These are phyloP conservation scores for Fusarium sp. DNA, from an alignment of 2,329 filamentous ascomycete species.

Conservation along the genomic window DNA sequence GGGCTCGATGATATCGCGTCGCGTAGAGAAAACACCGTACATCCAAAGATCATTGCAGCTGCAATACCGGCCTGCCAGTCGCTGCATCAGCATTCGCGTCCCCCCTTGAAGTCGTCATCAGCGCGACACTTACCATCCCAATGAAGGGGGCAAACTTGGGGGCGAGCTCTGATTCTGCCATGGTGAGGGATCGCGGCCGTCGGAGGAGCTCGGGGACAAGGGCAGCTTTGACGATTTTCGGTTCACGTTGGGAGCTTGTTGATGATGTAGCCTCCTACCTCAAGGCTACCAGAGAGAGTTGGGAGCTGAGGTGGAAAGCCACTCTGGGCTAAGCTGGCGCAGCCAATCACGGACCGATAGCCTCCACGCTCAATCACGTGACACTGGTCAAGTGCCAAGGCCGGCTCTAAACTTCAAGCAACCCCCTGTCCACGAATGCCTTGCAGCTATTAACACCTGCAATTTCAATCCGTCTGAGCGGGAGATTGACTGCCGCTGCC, in stretches of 20 bases:
- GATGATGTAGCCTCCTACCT: slow-evolving; percentile 46
- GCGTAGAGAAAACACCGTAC: slow-evolving; percentile 61
- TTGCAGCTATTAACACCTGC: not conserved
- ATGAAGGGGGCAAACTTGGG: slow-evolving; percentile 90
- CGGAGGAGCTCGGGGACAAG: slow-evolving; percentile 30
- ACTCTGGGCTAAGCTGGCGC: slow-evolving; percentile 6
- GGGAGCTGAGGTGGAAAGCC: slow-evolving; percentile 40
- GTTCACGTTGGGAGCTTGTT: slow-evolving; percentile 41
- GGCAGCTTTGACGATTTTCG: slow-evolving; percentile 23
- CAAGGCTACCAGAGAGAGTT: slow-evolving; percentile 39
- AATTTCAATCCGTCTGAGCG: not conserved
- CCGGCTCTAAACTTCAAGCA: not conserved
- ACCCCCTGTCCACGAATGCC: not conserved
- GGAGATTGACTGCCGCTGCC: not conserved
- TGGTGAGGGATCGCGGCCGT: slow-evolving; percentile 49
- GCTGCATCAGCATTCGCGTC: slow-evolving; percentile 43
- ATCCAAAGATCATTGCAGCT: slow-evolving; percentile 86
- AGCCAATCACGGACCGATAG: slow-evolving; percentile 30
- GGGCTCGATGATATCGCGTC: slow-evolving; percentile 18
- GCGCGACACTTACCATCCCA: slow-evolving; percentile 76
- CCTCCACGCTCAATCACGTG: slow-evolving; percentile 23
- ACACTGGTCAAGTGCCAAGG: not conserved
- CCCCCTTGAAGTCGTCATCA: slow-evolving; percentile 12
- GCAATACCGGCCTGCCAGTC: slow-evolving; percentile 76
- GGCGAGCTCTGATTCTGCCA: slow-evolving; percentile 69